Evolutionary conservation across 2,329 filamentous ascomycete genomes (phyloP).

Genomic region (Hortaea werneckii): DNA sequence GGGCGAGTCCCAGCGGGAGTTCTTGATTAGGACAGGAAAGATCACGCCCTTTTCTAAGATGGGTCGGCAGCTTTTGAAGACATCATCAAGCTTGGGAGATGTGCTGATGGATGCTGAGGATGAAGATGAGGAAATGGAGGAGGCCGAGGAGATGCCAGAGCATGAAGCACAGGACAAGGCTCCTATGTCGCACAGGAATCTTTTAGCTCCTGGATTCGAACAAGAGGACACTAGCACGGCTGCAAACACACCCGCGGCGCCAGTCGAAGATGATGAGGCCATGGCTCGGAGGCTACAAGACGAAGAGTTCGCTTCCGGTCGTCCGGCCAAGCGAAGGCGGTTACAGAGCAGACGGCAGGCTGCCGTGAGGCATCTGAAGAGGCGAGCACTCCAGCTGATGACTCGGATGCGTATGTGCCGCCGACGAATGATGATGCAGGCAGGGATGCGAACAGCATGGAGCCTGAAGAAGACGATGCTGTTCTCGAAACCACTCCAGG

Average conservation of each 20-base stretch:
- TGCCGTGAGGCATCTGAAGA: conserved; percentile 12
- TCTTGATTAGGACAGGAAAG: conserved; percentile 88
- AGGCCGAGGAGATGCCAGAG: conserved; percentile 15
- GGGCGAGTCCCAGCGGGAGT: conserved; percentile 78
- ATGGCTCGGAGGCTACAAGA: conserved; percentile 23
- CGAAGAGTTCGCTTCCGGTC: conserved; percentile 27
- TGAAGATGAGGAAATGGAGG: conserved; percentile 45
- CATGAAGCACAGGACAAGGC: conserved; percentile 17
- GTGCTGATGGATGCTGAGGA: conserved; percentile 75
- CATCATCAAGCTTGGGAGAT: conserved; percentile 62
- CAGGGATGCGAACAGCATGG: conserved; percentile 30
- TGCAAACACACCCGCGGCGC: conserved; percentile 9
- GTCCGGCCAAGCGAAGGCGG: conserved; percentile 33
- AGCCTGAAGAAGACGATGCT: conserved; percentile 28
- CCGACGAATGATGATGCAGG: conserved; percentile 30
- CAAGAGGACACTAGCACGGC: conserved; percentile 16
- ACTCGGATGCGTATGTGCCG: conserved; percentile 33
- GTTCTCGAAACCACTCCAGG: conserved; percentile 26
- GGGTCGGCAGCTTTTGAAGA: conserved; percentile 51
- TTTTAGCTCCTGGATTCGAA: conserved; percentile 40
- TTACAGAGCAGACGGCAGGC: conserved; percentile 20
- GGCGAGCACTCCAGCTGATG: conserved; percentile 21
- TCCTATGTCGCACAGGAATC: conserved; percentile 37
- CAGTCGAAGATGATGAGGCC: conserved; percentile 20
- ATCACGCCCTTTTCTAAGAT: conserved; percentile 91